Conservation (phyloP, 441 rosid species). For the Aleurites moluccanus region DNA sequence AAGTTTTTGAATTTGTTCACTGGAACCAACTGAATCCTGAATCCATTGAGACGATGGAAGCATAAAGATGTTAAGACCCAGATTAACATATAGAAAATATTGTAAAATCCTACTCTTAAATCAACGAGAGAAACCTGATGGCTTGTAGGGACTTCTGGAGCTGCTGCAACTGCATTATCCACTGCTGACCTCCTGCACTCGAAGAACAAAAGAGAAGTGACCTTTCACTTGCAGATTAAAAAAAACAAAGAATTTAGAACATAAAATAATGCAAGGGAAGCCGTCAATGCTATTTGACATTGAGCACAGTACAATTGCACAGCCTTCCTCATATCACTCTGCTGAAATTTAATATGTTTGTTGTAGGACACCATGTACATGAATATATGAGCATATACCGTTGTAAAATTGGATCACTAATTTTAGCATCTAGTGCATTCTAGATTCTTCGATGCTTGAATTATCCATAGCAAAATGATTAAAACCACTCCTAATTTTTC, state of each 20-base stretch:
- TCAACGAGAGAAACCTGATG: slow-evolving; percentile 45
- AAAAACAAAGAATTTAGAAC: not conserved
- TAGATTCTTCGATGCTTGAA: slow-evolving; percentile 4
- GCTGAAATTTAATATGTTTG: not conserved
- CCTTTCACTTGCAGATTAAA: not conserved
- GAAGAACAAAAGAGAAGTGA: slow-evolving; percentile 15
- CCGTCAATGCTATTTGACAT: slow-evolving; percentile 3
- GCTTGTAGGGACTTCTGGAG: slow-evolving; percentile 35
- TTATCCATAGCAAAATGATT: not conserved
- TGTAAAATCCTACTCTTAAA: slow-evolving; percentile 7
- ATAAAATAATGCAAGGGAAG: not conserved
- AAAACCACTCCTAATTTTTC: not conserved
- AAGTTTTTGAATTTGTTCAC: slow-evolving; percentile 74
- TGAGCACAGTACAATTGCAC: not conserved
- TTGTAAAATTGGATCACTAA: not conserved
- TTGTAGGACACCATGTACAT: not conserved
- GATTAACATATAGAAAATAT: slow-evolving; percentile 7
- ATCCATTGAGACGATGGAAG: slow-evolving; percentile 19
- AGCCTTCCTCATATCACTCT: not conserved
- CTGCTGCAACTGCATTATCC: slow-evolving; percentile 34
- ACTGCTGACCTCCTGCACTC: slow-evolving; percentile 43
- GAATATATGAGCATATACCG: too few species aligned
- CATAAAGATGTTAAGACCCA: slow-evolving; percentile 8
- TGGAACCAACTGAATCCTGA: slow-evolving; percentile 54
- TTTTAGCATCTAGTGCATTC: not conserved